A percentile compares a stretch with the other conserved stretches of the same genome.
These are phyloP conservation scores for Saururus chinensis DNA, from an alignment of 164 flowering plant genomes.

Conservation along the genomic window DNA sequence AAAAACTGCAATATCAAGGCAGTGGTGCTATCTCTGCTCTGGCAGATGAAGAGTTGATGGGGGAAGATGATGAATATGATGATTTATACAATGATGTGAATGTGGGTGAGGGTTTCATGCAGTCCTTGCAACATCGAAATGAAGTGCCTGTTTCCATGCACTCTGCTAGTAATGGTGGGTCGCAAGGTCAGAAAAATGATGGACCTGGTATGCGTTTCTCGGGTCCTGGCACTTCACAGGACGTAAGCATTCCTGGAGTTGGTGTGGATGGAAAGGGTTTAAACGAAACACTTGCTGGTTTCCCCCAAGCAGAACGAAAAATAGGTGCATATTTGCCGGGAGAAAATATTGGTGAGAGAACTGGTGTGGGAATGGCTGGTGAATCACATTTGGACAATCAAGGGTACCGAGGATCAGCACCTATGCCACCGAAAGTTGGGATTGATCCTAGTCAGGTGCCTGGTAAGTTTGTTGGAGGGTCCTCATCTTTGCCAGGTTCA, in stretches of 20 bases:
- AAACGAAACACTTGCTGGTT: constrained; percentile 18
- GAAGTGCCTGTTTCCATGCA: constrained; percentile 26
- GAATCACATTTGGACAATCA: constrained; percentile 28
- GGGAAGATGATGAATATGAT: constrained; percentile 67
- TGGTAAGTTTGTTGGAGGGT: constrained; percentile 21
- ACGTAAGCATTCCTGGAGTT: constrained; percentile 26
- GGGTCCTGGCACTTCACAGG: constrained; percentile 23
- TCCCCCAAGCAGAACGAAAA: constrained; percentile 22
- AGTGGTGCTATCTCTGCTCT: constrained; percentile 71
- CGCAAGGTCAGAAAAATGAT: constrained; percentile 24
- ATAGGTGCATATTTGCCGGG: constrained; percentile 14
- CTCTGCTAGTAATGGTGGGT: constrained; percentile 30
- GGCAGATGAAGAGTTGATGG: constrained; percentile 57
- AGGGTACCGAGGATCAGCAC: constrained; percentile 38
- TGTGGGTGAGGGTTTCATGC: constrained; percentile 58
- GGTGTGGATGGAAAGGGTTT: constrained; percentile 28
- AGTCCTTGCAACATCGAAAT: constrained; percentile 32
- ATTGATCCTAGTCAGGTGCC: constrained; percentile 25
- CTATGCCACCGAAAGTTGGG: constrained; percentile 20
- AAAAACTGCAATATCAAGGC: constrained; percentile 57
- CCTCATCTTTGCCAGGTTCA: constrained; percentile 22
- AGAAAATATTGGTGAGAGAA: constrained; percentile 21
- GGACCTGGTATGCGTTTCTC: constrained; percentile 23
- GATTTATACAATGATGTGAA: constrained; percentile 69
- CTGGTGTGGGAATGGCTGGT: constrained; percentile 19